Percentiles rank a stretch among this genome's conserved stretches.
phyloP scores from a whole-genome alignment of 768 basidiomycete species.

The Termitomyces titanicus region DNA sequence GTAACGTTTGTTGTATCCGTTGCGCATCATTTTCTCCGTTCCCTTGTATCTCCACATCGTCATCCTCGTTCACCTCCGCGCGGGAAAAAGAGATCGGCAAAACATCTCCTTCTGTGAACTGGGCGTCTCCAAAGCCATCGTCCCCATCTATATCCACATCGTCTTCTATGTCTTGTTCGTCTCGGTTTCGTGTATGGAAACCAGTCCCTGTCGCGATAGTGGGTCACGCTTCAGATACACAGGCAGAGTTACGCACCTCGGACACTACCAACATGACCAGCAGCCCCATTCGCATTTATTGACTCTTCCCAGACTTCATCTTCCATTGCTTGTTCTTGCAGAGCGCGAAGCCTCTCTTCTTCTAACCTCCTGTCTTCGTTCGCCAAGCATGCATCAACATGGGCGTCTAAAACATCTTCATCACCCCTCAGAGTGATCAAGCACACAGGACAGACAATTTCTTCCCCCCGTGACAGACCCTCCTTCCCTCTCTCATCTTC shows the following conservation, averaged over 20 bases:
- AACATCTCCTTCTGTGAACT: conserved; percentile 76
- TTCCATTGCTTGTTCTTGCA: conserved; percentile 23
- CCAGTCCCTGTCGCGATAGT: conserved; percentile 53
- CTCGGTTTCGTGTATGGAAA: conserved; percentile 58
- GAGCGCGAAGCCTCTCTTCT: conserved; percentile 37
- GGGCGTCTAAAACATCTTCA: conserved; percentile 70
- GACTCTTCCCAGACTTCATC: conserved; percentile 28
- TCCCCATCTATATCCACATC: conserved; percentile 82
- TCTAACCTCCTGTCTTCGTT: conserved; percentile 44
- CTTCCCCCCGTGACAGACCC: conserved; percentile 30
- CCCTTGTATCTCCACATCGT: conserved; percentile 40
- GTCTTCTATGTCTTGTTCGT: conserved; percentile 68
- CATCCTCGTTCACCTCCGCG: conserved; percentile 31
- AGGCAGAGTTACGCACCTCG: conserved; percentile 32
- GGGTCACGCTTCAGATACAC: not conserved
- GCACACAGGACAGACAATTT: conserved; percentile 71
- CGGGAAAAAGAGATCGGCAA: conserved; percentile 31
- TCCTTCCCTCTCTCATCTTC: conserved; percentile 46
- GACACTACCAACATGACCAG: conserved; percentile 44
- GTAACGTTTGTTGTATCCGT: conserved; percentile 35
- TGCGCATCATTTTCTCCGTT: conserved; percentile 31
- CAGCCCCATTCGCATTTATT: conserved; percentile 25
- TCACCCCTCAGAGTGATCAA: conserved; percentile 55
- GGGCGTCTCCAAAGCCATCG: conserved; percentile 64
- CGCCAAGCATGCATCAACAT: conserved; percentile 77